These are phyloP conservation scores for Aspergillus homomorphus DNA, from an alignment of 495 filamentous ascomycete species.

Conservation along the genomic window DNA sequence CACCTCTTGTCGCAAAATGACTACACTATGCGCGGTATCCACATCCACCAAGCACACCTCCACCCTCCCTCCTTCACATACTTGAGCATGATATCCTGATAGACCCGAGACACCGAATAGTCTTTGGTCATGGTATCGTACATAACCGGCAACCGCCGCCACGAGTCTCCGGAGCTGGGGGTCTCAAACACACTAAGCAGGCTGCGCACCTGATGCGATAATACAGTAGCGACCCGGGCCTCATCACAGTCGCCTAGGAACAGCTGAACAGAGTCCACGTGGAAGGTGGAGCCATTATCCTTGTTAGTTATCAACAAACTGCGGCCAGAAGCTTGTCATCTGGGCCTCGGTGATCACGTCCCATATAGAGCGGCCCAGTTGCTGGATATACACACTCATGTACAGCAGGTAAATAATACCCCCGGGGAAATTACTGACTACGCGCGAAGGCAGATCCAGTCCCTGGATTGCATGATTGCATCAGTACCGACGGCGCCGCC, in stretches of 20 bases:
- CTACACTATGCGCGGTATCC: slow-evolving; percentile 1
- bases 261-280: slow-evolving; percentile 21
- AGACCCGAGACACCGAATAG: slow-evolving; percentile 27
- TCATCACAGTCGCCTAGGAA: slow-evolving; percentile 29
- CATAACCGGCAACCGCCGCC: slow-evolving; percentile 34
- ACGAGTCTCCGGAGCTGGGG: slow-evolving; percentile 24
- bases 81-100: slow-evolving; percentile 38
- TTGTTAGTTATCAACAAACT: slow-evolving; percentile 19
- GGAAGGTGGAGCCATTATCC: slow-evolving; percentile 20
- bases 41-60: slow-evolving; percentile 22
- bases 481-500: slow-evolving; percentile 38
- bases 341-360: slow-evolving; percentile 24
- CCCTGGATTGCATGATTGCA: slow-evolving; percentile 29
- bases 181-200: slow-evolving; percentile 27
- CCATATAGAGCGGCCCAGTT: slow-evolving; percentile 15
- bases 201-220: slow-evolving; percentile 27
- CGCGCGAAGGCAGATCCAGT: slow-evolving; percentile 24
- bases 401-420: slow-evolving; percentile 41
- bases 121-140: slow-evolving; percentile 36
- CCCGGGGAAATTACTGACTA: slow-evolving; percentile 19
- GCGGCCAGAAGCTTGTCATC: slow-evolving; percentile 17
- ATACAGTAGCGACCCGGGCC: slow-evolving; percentile 14
- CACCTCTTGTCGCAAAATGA: not conserved
- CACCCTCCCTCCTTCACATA: slow-evolving; percentile 21
- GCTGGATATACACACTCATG: slow-evolving; percentile 34